These are phyloP conservation scores for Beauveria sp. DNA, from an alignment of 2,329 filamentous ascomycete genomes.

Conservation along the genomic window DNA sequence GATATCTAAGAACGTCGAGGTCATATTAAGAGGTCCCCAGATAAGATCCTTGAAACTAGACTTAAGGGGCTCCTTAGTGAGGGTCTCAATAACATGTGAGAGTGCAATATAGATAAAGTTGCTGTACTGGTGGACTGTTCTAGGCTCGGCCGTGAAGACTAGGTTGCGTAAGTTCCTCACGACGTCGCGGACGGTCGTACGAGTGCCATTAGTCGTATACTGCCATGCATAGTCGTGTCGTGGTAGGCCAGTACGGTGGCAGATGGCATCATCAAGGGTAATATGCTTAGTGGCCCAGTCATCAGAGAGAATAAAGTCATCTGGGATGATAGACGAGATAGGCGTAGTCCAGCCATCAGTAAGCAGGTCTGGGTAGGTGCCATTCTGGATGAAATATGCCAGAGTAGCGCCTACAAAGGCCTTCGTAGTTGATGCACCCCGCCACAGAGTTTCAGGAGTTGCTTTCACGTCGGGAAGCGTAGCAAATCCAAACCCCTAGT, in stretches of 20 bases:
- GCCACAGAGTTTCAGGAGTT: slow-evolving; percentile 38
- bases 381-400: slow-evolving; percentile 36
- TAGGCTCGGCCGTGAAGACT: slow-evolving; percentile 30
- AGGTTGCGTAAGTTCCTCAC: slow-evolving; percentile 34
- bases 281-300: slow-evolving; percentile 32
- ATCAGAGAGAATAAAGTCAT: slow-evolving; percentile 38
- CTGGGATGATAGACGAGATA: slow-evolving; percentile 33
- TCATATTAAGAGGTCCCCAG: slow-evolving; percentile 35
- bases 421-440: slow-evolving; percentile 44
- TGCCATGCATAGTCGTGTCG: slow-evolving; percentile 27
- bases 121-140: slow-evolving; percentile 35
- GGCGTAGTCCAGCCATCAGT: slow-evolving; percentile 34
- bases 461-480: slow-evolving; percentile 28
- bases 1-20: slow-evolving; percentile 23
- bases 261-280: slow-evolving; percentile 42
- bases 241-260: slow-evolving; percentile 40
- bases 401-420: slow-evolving; percentile 41
- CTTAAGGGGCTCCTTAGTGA: slow-evolving; percentile 25
- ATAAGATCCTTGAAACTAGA: slow-evolving; percentile 28
- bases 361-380: slow-evolving; percentile 12
- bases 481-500: background rate
- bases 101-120: slow-evolving; percentile 38
- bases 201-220: slow-evolving; percentile 19
- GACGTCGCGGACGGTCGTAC: slow-evolving; percentile 16
- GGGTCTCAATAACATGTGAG: slow-evolving; percentile 31